Base-by-base conservation (phyloP, 495 filamentous ascomycete genomes). In the Beverwykella pulmonaria region DNA sequence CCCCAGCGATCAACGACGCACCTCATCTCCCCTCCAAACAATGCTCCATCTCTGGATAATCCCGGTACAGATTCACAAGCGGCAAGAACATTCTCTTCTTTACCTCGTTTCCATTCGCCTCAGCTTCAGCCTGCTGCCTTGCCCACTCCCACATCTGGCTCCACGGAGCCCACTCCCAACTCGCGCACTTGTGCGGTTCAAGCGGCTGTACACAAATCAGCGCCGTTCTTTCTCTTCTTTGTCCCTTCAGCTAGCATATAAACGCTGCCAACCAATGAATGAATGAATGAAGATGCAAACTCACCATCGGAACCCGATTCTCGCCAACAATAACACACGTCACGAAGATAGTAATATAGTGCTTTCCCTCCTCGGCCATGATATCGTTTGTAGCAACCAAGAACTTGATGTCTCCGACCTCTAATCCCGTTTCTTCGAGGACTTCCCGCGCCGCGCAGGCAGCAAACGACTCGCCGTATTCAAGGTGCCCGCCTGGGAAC, bases 311-410 rank as follows among this genome's bases (percentile, higher is more conserved):
- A 62, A 82, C 68, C 27, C 78, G 74, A 1, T 53, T 39, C 22
- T 77, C 77, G 19, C 83, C 80, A 5, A 74, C 69, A 49, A 80
- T 70, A 32, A 49, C 59, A 46, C 81, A 84, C 3, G 69, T 63
- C 69, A 90, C 80, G 63, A 87, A 90, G 17, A 89, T 69, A 1
- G 88, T 90, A 41, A 90, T 79, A 64, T 90, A 90, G 68, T 90
- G 88, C 73, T 84, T 86, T 0, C 72, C 72, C 36, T 78, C 78
- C 0, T 70, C 74, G 1, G 68, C 67, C 65, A 90, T 86, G n/a
- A 86, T 64, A 58, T 83, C 82, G 64, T 90, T 88, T 22, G 84
- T 88, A 17, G 84, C 75, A 2, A 82, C 83, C 26, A 88, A 30
- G 32, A 84, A 77, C 26, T 74, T 76, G 29, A 82, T 32, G 10